A percentile compares a stretch with the other conserved stretches of the same genome.
These are phyloP conservation scores for Hyaloscypha hepaticicola DNA, from an alignment of 495 filamentous ascomycete species.

Conservation along the genomic window DNA sequence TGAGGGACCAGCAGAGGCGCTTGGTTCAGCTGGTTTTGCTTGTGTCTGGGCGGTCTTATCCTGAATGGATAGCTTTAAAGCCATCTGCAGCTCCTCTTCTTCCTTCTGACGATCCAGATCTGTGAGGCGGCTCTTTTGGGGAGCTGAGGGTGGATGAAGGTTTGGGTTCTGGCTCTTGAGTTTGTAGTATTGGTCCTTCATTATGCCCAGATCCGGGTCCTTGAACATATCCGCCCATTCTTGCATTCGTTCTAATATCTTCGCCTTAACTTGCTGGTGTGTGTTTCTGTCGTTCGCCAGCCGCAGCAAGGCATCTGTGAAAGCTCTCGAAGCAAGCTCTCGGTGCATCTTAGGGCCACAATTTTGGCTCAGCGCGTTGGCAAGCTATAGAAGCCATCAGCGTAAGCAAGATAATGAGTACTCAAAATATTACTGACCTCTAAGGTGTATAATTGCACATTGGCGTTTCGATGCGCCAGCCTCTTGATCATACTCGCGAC, in stretches of 20 bases:
- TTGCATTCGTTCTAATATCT: constrained; percentile 94
- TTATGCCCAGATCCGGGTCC: constrained; percentile 92
- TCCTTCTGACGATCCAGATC: constrained; percentile 90
- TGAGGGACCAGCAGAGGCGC: constrained; percentile 35
- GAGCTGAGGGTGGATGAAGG: constrained; percentile 87
- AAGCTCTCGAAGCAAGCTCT: constrained; percentile 90
- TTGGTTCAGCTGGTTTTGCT: constrained; percentile 35
- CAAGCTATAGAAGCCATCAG: constrained; percentile 55
- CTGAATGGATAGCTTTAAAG: constrained; percentile 84
- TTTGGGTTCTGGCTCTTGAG: constrained; percentile 86
- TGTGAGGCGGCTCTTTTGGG: constrained; percentile 86
- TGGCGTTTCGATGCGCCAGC: constrained; percentile 94
- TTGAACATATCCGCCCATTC: constrained; percentile 96
- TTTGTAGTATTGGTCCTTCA: constrained; percentile 92
- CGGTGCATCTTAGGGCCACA: constrained; percentile 89
- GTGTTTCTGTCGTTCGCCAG: constrained; percentile 93
- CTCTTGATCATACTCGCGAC: constrained; percentile 94
- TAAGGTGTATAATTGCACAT: constrained; percentile 97
- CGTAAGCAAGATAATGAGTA: neutral
- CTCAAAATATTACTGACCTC: constrained; percentile 57
- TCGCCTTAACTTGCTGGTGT: constrained; percentile 92
- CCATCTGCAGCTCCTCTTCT: constrained; percentile 97
- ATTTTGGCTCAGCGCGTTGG: constrained; percentile 92
- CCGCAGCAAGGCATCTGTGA: constrained; percentile 90
- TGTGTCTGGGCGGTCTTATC: constrained; percentile 63